These are phyloP conservation scores for Sporisorium iseilematis-ciliati DNA, from an alignment of 1,284 basidiomycete species.

Conservation along the genomic window DNA sequence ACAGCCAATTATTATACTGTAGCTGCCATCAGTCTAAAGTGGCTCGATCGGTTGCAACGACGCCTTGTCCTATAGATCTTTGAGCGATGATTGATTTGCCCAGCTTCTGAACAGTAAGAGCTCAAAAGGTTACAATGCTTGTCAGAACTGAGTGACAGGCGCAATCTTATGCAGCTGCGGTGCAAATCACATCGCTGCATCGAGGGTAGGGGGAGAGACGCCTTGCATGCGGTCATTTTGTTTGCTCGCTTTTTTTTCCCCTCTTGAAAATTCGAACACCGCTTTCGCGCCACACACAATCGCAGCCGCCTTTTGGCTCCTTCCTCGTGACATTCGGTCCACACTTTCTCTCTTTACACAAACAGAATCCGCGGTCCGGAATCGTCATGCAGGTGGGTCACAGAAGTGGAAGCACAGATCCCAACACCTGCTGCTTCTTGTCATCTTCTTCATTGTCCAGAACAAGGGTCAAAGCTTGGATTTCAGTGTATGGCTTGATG, in stretches of 20 bases:
- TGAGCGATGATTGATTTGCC: not conserved
- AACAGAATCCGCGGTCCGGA: not conserved
- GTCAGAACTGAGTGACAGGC: too few species aligned
- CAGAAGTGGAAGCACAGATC: too few species aligned
- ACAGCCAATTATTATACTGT: not conserved
- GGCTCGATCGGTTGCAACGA: not conserved
- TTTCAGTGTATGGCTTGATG: too few species aligned
- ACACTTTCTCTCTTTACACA: not conserved
- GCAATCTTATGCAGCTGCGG: not conserved
- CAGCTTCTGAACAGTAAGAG: not conserved
- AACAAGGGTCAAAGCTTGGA: too few species aligned
- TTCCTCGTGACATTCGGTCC: not conserved
- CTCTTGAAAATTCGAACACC: not conserved
- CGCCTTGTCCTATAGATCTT: not conserved
- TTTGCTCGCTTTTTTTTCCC: not conserved
- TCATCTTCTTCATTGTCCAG: too few species aligned
- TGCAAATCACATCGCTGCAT: slow-evolving; percentile 2
- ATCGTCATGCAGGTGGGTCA: too few species aligned
- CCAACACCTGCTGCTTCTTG: too few species aligned
- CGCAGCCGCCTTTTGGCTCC: not conserved
- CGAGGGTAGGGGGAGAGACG: not conserved
- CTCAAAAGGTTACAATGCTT: too few species aligned
- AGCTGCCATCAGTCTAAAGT: not conserved
- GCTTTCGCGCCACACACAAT: slow-evolving; percentile 4
- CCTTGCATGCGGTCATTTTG: slow-evolving; percentile 7